Evolutionary conservation across 306 rosid species (phyloP).

Genomic region (Ammopiptanthus mongolicus): DNA sequence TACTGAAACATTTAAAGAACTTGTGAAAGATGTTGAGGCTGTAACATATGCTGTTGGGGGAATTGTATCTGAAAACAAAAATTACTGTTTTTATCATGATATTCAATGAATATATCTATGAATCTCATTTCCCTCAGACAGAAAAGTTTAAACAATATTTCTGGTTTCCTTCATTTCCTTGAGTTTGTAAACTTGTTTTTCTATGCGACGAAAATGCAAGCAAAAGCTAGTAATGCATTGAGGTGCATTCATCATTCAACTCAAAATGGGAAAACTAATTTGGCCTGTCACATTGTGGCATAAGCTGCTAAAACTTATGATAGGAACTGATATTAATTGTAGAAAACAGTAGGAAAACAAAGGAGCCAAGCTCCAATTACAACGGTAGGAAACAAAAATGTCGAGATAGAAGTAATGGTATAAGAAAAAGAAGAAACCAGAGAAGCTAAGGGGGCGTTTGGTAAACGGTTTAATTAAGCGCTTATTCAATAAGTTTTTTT

Average conservation of each 20-base stretch:
- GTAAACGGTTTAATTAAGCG: too few relatives aligned
- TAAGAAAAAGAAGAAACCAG: too few relatives aligned
- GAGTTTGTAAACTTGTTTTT: neutral
- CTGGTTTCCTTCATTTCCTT: neutral
- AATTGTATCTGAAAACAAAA: conserved; percentile 59
- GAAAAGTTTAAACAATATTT: neutral
- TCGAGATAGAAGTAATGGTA: too few relatives aligned
- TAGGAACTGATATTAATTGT: too few relatives aligned
- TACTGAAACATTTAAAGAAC: conserved; percentile 62
- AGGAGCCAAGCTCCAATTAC: too few relatives aligned
- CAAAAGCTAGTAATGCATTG: neutral
- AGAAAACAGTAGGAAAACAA: too few relatives aligned
- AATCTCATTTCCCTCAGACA: conserved; percentile 3
- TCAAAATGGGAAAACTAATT: neutral
- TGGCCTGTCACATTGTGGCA: neutral
- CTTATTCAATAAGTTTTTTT: too few relatives aligned
- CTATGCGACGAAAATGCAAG: neutral
- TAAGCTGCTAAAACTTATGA: neutral
- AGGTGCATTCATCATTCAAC: neutral
- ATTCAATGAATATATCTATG: neutral
- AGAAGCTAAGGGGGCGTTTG: too few relatives aligned
- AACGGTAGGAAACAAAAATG: too few relatives aligned
- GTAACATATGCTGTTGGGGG: conserved; percentile 81
- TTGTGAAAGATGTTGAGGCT: conserved; percentile 57
- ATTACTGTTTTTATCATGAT: neutral